Base-by-base conservation (phyloP, 768 basidiomycete species). In the Pulveroboletus ravenelii region DNA sequence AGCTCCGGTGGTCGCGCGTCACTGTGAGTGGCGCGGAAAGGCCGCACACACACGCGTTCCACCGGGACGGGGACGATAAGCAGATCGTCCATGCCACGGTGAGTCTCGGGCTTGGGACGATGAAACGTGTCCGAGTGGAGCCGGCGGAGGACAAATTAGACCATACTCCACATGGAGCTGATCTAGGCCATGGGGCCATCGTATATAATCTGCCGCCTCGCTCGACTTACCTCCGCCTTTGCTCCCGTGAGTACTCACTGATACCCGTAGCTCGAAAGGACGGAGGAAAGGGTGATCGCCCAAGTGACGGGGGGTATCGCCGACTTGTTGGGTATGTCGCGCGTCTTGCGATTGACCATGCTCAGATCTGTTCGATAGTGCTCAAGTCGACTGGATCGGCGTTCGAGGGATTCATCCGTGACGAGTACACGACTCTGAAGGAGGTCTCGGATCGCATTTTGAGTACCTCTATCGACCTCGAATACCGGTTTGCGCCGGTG, bases 1-100 rank as follows among this genome's bases (percentile, higher is more conserved):
- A 87, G 59, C 78, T 93, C 45, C 81, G 88, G 39, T 98, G 94
- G 94, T 72, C 82, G 3, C 80, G 93, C 6, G 87, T 96, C 52
- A 66, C 72, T 4, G 74, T 87, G 32, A 66, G 71, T 37, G 71
- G 71, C 31, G 65, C 73, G 41, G 55, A 65, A 3, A 50, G 74
- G 53, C 73, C 73, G 2, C 93, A 97, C 65, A 66, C 79, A 7
- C 90, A 94, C 65, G 80, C 91, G 14, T 98, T 95, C 69, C 74
- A 78, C 50, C 76, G 94, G 20, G 91, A 97, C 58, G 95, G 94
- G 2, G 90, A 93, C 3, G 94, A 98, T 64, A 95, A 89, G 74
- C 76, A 82, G 5, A 64, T 85, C 30, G 77, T 84, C 6, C 78
- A 79, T 17, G 81, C 77, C 13, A 77, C 79, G 67, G 80, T 85